Conservation (phyloP, 345 rosid genomes). For the Salix brachista region DNA sequence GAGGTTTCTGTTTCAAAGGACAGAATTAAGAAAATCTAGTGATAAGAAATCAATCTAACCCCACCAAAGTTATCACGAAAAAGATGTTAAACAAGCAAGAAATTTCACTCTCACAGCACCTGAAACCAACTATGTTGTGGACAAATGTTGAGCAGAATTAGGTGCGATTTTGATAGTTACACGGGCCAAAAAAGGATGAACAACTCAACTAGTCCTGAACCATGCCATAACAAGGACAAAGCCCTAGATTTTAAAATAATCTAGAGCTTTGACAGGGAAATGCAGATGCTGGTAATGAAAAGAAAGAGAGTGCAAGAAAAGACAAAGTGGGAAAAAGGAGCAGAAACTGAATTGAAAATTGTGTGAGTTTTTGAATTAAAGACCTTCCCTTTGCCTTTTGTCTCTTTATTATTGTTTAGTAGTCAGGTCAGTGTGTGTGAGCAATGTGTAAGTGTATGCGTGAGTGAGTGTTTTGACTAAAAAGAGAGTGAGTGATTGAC, state of each 20-base stretch:
- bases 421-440: not conserved
- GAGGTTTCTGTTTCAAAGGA: not conserved
- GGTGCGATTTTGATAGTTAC: not conserved
- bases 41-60: constrained; percentile 1
- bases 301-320: constrained; percentile 15
- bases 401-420: constrained; percentile 12
- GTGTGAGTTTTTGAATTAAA: constrained; percentile 21
- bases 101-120: not conserved
- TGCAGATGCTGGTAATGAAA: constrained; percentile 9
- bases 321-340: constrained; percentile 10
- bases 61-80: not conserved
- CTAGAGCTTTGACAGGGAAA: constrained; percentile 23
- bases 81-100: constrained; percentile 3
- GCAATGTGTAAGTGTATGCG: not conserved
- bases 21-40: constrained; percentile 2
- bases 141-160: constrained; percentile 8
- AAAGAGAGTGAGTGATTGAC: constrained; percentile 10
- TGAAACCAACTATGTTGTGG: not conserved
- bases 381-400: constrained; percentile 7
- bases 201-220: not conserved
- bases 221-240: not conserved
- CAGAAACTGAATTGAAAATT: constrained; percentile 10
- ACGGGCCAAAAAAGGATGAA: not conserved
- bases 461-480: constrained; percentile 4
- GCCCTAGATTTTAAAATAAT: constrained; percentile 22